A percentile compares a stretch with the other conserved stretches of the same genome.
Evolutionary conservation across 2,329 filamentous ascomycete genomes (phyloP).

Genomic region (Ceratocystis diversiconidia): DNA sequence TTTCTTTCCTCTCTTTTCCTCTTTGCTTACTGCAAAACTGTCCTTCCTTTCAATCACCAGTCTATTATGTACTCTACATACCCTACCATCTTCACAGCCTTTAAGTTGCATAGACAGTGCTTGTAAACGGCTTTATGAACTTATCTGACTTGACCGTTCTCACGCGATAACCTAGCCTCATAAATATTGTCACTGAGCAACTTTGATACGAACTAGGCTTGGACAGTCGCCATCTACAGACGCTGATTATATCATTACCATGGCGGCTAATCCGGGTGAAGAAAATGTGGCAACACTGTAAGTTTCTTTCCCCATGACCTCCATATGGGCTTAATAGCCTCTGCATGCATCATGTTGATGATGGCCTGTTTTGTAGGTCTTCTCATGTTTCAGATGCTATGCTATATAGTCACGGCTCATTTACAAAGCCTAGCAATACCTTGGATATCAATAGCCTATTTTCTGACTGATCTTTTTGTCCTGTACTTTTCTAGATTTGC

Average conservation of each 20-base stretch:
- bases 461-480: not conserved
- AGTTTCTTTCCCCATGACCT: slow-evolving; percentile 21
- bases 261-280: slow-evolving; percentile 36
- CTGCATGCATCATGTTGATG: not conserved
- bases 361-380: slow-evolving; percentile 2
- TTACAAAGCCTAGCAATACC: not conserved
- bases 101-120: not conserved
- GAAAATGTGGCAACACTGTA: slow-evolving; percentile 39
- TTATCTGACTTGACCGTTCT: not conserved
- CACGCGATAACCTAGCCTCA: not conserved
- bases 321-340: not conserved
- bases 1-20: slow-evolving; percentile 6
- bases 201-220: not conserved
- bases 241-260: slow-evolving; percentile 21
- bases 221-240: not conserved
- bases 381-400: not conserved
- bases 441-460: too few relatives aligned
- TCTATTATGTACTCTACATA: not conserved
- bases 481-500: slow-evolving; percentile 45
- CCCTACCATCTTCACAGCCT: not conserved
- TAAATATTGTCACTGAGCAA: not conserved
- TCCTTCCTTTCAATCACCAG: not conserved
- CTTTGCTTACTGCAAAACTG: not conserved
- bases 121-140: not conserved
- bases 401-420: too few relatives aligned